Conservation (phyloP, 2,329 filamentous ascomycete species). For the Berkeleyomyces basicola region DNA sequence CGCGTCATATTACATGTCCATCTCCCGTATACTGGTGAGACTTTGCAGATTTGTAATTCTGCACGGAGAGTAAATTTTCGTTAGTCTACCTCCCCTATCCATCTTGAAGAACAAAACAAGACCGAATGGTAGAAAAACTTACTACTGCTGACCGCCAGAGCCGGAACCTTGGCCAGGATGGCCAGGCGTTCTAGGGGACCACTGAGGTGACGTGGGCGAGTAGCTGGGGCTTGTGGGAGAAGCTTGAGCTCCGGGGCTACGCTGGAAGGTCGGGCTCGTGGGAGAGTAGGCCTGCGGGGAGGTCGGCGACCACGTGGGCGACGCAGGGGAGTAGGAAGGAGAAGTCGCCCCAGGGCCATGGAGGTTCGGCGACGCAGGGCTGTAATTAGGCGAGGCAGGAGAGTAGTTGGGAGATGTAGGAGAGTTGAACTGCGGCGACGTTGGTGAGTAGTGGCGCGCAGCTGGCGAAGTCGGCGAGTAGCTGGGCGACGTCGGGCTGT, state of each 20-base stretch:
- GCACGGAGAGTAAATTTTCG: slow-evolving; percentile 24
- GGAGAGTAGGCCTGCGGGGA: slow-evolving; percentile 49
- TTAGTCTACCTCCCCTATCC: slow-evolving; percentile 1
- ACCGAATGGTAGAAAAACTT: slow-evolving; percentile 8
- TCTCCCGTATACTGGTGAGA: background rate
- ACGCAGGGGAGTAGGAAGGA: slow-evolving; percentile 51
- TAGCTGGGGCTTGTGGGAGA: slow-evolving; percentile 56
- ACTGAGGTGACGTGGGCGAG: slow-evolving; percentile 45
- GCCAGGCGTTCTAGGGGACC: slow-evolving; percentile 30
- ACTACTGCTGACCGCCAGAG: slow-evolving; percentile 26
- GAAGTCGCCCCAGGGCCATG: slow-evolving; percentile 30
- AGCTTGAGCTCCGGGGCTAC: slow-evolving; percentile 34
- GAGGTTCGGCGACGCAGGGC: slow-evolving; percentile 47
- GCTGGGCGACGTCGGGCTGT: slow-evolving; percentile 48
- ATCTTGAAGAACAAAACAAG: background rate
- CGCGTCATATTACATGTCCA: slow-evolving; percentile 5
- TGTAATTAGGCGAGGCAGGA: slow-evolving; percentile 54
- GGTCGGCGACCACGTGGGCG: slow-evolving; percentile 63
- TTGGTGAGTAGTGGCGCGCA: slow-evolving; percentile 44
- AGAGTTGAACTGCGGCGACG: slow-evolving; percentile 61
- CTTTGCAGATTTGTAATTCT: slow-evolving; percentile 18
- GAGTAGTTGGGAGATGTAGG: slow-evolving; percentile 60
- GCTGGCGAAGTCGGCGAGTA: slow-evolving; percentile 48
- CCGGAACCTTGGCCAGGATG: slow-evolving; percentile 19
- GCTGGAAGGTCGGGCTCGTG: slow-evolving; percentile 43